Evolutionary conservation across 208 protist genomes (phyloP), one percentile per base, ranked within the genome.

Genomic region (Leishmania martiniquensis): DNA sequence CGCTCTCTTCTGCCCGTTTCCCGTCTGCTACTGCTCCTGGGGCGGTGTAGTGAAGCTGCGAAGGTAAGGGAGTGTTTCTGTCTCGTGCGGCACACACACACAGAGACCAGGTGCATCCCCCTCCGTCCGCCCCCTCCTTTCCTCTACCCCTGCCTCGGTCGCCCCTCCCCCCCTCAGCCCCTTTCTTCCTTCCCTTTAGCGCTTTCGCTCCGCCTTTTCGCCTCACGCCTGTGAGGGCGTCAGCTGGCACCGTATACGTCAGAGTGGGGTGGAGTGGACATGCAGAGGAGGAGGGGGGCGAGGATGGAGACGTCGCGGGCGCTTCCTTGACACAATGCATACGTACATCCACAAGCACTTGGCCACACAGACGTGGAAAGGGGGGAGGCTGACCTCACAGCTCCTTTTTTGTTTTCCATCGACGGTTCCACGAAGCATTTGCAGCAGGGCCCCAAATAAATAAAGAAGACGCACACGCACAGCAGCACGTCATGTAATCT

Each of bases 321-420:
- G 66, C 32, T 29, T 68, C 63, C 32, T 10, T 37, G 10, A 25
- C 66, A 20, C 44, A 71, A 17, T 29, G 54, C 65, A 70, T 34
- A 51, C 66, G 54, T 7, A 71, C 44, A 51, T 37, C n/a, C 66
- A 54, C 65, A 29, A 3, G n/a, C 39, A 52, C 42, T 1, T 25
- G 32, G 15, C 47, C 65, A 70, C 44, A 34, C 66, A 22, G 13
- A 54, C 66, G 22, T 37, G 57, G 29, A 80, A 80, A 75, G 62
- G 25, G 22, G 45, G 45, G 15, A 13, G 29, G 57, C 29, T 0
- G 29, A 17, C 37, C 12, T 63, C 4, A 37, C 57, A 25, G 57
- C 29, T 29, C 13, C 29, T 37, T 63, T 63, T 29, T 63, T 9
- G 13, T 25, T 6, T 22, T 63, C 57, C 57, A 63, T 37, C 57